Evolutionary conservation across 352 stramenopile species (phyloP).

Genomic region (Thalassiosira pacifica): DNA sequence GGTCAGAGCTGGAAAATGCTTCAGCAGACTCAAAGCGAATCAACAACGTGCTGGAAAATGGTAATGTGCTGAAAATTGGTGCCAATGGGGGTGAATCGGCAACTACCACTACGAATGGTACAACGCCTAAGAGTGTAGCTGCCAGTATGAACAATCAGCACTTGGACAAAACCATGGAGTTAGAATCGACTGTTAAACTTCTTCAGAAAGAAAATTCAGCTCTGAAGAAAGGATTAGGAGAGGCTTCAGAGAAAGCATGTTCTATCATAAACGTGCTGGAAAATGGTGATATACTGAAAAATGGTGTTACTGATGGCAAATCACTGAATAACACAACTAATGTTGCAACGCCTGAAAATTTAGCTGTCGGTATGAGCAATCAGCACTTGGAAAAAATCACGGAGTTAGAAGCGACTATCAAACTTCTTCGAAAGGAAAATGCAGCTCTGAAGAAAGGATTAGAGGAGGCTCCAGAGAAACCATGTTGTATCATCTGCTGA

Average conservation of each 20-base stretch:
- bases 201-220: slow-evolving; percentile 71
- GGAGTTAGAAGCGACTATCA: slow-evolving; percentile 52
- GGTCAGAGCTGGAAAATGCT: slow-evolving; percentile 73
- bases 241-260: slow-evolving; percentile 56
- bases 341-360: background rate
- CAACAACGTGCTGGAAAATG: slow-evolving; percentile 5
- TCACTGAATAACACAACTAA: slow-evolving; percentile 3
- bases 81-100: background rate
- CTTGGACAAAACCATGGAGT: slow-evolving; percentile 35
- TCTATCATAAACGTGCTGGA: background rate
- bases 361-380: background rate
- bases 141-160: background rate
- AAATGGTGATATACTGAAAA: slow-evolving; percentile 2
- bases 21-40: slow-evolving; percentile 42
- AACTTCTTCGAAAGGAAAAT: slow-evolving; percentile 70
- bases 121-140: too few relatives aligned
- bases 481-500: too few relatives aligned
- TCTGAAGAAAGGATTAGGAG: slow-evolving; percentile 66
- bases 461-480: slow-evolving; percentile 53
- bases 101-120: slow-evolving; percentile 23
- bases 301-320: slow-evolving; percentile 8
- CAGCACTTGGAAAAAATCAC: slow-evolving; percentile 19
- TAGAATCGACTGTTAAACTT: slow-evolving; percentile 46
- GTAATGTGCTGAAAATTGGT: background rate
- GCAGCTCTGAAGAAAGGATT: slow-evolving; percentile 63